Base-by-base conservation (phyloP, 2,329 filamentous ascomycete species). In the Trichophyton mentagrophytes region DNA sequence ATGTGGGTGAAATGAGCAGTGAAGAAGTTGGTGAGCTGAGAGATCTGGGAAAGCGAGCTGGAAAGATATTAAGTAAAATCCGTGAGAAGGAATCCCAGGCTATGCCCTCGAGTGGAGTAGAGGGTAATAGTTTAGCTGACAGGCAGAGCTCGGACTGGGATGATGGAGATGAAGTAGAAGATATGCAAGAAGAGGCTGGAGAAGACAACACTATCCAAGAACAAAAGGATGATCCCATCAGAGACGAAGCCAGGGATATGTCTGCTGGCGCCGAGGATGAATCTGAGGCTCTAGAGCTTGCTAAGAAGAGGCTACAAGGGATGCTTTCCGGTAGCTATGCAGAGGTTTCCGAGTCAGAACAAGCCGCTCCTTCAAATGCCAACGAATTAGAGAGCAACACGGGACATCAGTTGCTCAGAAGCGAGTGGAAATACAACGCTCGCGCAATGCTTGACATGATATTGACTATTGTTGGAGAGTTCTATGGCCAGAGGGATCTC, bases 401-500 rank as follows among this genome's bases (percentile, higher is more conserved):
- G 49, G 49, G 11, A 17, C 49, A 33, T 30, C 22, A 53, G 27
- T 22, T 47, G 20, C 22, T 47, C 22, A 56, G 56, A 9, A 38
- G 65, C 38, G 60, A 60, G 13, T 65, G 65, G 56, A 59, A 59
- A 47, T 40, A 33, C 15, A 67, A 73, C 61, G 70, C 68, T 17
- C 79, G 82, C 30, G 86, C 85, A n/a, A 90, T 90, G 46, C 78
- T 96, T 38, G 91, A 95, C 74, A 95, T 95, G 89, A 89, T 96
- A 59, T 78, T 96, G 66, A 93, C 89, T 0, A 81, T 96, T 40
- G 86, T 88, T 56, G 91, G 90, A 67, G 90, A 96, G 74, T 84
- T 88, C 65, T 97, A 91, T 73, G 90, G 92, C 1, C 92, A 97
- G 74, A 81, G 86, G 65, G 92, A 97, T 72, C 74, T 96, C 64